Percentiles rank a stretch among this genome's conserved stretches.
These are phyloP conservation scores for Myxozyma neotropica DNA, from an alignment of 805 yeast genomes.

Conservation along the genomic window DNA sequence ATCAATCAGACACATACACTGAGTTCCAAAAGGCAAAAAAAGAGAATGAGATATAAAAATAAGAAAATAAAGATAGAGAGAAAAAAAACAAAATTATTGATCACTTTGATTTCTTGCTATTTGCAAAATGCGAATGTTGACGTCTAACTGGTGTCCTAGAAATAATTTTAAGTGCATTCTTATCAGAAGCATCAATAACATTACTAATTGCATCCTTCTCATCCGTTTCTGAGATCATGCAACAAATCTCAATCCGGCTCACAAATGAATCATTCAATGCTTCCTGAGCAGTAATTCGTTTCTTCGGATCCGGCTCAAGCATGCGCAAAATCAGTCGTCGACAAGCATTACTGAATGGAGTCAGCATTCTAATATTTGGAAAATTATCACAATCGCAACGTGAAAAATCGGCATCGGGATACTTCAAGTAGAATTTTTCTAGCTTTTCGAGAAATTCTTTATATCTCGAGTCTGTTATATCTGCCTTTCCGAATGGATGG, in stretches of 20 bases:
- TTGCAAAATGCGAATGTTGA: conserved; percentile 22
- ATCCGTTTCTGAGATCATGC: conserved; percentile 19
- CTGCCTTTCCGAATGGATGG: conserved; percentile 40
- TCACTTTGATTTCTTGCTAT: conserved; percentile 16
- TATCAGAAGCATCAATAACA: conserved; percentile 23
- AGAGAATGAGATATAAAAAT: no score
- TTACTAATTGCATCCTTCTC: not conserved
- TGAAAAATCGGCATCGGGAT: conserved; percentile 30
- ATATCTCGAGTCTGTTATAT: conserved; percentile 36
- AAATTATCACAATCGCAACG: conserved; percentile 15
- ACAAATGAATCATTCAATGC: conserved; percentile 79
- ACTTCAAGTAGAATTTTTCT: conserved; percentile 16
- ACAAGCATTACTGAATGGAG: conserved; percentile 29
- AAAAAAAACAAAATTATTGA: not conserved
- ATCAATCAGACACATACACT: not conserved
- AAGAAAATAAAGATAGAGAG: not conserved
- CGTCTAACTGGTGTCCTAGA: conserved; percentile 23
- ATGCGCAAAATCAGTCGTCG: conserved; percentile 63
- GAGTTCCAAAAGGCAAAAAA: not conserved
- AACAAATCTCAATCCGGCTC: conserved; percentile 40
- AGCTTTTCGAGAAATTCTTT: conserved; percentile 22
- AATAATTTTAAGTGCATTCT: conserved; percentile 6
- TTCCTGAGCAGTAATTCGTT: conserved; percentile 73
- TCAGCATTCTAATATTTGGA: conserved; percentile 25
- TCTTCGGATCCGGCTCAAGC: conserved; percentile 78